Evolutionary conservation across 768 basidiomycete genomes (phyloP).

Genomic region (Trametes punicea): DNA sequence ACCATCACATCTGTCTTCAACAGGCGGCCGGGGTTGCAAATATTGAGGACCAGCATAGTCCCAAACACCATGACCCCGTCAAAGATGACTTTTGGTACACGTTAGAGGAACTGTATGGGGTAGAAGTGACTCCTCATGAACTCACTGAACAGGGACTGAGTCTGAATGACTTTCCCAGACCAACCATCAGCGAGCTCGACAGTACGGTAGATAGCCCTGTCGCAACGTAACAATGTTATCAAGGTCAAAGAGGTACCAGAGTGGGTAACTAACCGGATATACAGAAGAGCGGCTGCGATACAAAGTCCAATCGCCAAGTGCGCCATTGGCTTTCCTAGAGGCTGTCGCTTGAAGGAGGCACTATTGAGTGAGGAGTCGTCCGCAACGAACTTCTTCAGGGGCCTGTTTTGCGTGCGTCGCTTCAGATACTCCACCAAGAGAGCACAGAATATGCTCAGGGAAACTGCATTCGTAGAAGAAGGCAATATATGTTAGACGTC

Average conservation of each 20-base stretch:
- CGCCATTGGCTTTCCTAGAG: neutral
- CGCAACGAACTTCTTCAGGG: neutral
- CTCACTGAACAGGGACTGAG: slow-evolving; percentile 47
- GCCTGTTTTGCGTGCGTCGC: slow-evolving; percentile 7
- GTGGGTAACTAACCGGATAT: slow-evolving; percentile 13
- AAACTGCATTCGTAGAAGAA: neutral
- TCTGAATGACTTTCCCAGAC: slow-evolving; percentile 45
- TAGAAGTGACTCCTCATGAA: neutral
- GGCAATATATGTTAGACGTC: neutral
- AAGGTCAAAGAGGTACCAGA: neutral
- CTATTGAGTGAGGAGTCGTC: neutral
- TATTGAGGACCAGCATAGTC: slow-evolving; percentile 42
- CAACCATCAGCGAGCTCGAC: slow-evolving; percentile 49
- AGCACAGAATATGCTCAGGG: slow-evolving; percentile 7
- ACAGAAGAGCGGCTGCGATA: slow-evolving; percentile 6
- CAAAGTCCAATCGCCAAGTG: slow-evolving; percentile 4
- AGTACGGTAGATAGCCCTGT: too few species aligned
- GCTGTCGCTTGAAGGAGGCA: neutral
- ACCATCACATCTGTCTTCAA: slow-evolving; percentile 18
- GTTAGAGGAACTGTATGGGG: neutral
- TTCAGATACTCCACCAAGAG: neutral
- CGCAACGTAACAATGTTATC: slow-evolving; percentile 34
- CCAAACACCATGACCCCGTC: slow-evolving; percentile 47
- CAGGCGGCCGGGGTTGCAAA: slow-evolving; percentile 42
- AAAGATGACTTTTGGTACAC: slow-evolving; percentile 37